Conservation (phyloP, 176 grass and related monocot genomes). For the Eragrostis curvula region DNA sequence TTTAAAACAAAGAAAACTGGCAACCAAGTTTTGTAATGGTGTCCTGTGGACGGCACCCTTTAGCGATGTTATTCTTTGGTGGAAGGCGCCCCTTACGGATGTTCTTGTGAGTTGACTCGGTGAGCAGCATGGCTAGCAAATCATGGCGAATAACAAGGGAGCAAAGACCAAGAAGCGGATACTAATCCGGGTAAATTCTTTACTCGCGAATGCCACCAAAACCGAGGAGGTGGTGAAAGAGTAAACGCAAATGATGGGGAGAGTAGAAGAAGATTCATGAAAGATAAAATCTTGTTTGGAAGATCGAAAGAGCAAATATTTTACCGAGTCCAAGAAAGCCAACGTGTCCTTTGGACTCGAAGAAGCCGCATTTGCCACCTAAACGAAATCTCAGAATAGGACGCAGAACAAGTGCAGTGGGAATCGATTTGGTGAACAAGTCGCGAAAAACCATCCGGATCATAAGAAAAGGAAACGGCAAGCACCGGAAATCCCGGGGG, state of each 20-base stretch:
- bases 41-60: too few relatives aligned
- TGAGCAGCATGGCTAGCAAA: slow-evolving; percentile 35
- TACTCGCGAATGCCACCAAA: too few relatives aligned
- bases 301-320: not conserved
- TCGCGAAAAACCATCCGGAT: not conserved
- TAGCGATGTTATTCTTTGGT: too few relatives aligned
- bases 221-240: not conserved
- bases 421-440: too few relatives aligned
- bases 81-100: too few relatives aligned
- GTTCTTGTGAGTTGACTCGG: too few relatives aligned
- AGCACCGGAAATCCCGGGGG: not conserved
- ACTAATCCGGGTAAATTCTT: not conserved
- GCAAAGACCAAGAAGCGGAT: not conserved
- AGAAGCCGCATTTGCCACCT: slow-evolving; percentile 16
- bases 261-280: not conserved
- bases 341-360: not conserved
- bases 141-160: slow-evolving; percentile 40
- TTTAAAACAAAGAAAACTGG: too few relatives aligned
- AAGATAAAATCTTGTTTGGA: not conserved
- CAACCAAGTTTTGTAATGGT: too few relatives aligned
- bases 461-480: too few relatives aligned
- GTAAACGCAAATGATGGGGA: not conserved
- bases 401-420: not conserved
- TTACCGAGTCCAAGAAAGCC: not conserved
- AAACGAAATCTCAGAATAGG: not conserved